Conservation (phyloP, 805 yeast species). For the Suhomyces pyralidae region DNA sequence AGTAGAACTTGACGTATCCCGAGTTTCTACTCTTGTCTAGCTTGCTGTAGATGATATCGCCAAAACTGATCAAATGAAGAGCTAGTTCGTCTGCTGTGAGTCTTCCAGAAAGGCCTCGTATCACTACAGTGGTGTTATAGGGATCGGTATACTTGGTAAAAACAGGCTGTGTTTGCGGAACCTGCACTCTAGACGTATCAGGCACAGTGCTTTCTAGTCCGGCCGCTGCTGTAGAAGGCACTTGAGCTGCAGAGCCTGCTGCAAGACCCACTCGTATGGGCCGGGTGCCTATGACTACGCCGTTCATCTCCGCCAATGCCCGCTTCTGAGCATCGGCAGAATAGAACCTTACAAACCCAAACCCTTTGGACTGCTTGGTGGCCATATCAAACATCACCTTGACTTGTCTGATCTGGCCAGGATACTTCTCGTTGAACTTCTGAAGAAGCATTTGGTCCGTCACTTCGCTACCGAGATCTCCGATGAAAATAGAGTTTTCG, state of each 20-base stretch:
- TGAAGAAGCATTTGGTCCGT: constrained; percentile 64
- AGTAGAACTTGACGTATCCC: constrained; percentile 26
- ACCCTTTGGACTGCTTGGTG: constrained; percentile 74
- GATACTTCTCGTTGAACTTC: constrained; percentile 63
- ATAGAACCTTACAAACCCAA: constrained; percentile 82
- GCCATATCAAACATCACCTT: constrained; percentile 73
- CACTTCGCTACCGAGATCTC: constrained; percentile 74
- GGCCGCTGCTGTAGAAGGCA: constrained; percentile 16
- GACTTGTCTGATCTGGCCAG: constrained; percentile 66
- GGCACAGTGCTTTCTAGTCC: constrained; percentile 12
- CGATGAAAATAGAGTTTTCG: constrained; percentile 77
- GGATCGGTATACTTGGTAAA: constrained; percentile 73
- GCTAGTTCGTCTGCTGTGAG: constrained; percentile 63
- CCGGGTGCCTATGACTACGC: constrained; percentile 64
- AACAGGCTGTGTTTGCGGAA: constrained; percentile 50
- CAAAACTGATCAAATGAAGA: constrained; percentile 61
- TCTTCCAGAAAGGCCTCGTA: constrained; percentile 60
- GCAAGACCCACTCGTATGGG: constrained; percentile 69
- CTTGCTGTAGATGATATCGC: constrained; percentile 37
- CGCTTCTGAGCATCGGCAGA: constrained; percentile 64
- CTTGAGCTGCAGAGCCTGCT: constrained; percentile 24
- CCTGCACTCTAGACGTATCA: constrained; percentile 14
- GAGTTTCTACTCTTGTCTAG: constrained; percentile 16
- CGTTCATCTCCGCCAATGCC: constrained; percentile 81
- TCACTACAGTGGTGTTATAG: constrained; percentile 70